Conservation (phyloP, 1,284 basidiomycete species). For the Puccinia triticina region DNA sequence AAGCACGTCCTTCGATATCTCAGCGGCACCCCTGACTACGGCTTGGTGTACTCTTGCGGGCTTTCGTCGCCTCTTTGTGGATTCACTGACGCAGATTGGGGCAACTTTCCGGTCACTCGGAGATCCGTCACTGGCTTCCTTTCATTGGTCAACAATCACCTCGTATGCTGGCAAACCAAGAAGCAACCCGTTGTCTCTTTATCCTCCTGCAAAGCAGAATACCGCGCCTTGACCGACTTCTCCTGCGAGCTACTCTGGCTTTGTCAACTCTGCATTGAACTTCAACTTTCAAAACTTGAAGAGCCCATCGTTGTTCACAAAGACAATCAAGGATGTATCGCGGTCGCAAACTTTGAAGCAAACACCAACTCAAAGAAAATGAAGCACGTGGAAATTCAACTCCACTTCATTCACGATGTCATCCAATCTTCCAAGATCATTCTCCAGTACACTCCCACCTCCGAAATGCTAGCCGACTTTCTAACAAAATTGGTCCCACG, state of each 20-base stretch:
- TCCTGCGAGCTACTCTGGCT: not conserved
- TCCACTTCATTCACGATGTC: no score
- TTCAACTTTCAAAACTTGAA: not conserved
- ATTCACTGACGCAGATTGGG: no score
- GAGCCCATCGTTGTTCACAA: no score
- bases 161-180: conserved; percentile 9
- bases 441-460: not conserved
- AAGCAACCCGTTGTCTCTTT: conserved; percentile 22
- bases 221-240: not conserved
- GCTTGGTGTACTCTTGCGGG: not conserved
- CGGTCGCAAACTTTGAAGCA: no score
- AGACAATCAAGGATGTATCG: no score
- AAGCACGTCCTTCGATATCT: conserved; percentile 13
- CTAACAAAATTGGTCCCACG: not conserved
- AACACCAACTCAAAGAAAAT: no score
- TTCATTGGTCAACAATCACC: not conserved
- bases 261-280: not conserved
- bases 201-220: not conserved
- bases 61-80: not conserved
- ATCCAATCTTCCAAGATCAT: not conserved
- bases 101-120: not conserved
- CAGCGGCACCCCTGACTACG: not conserved
- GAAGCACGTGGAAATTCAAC: no score
- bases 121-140: not conserved
- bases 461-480: conserved; percentile 5